phyloP scores from a whole-genome alignment of 2,329 filamentous ascomycete species.

The Pochonia chlamydosporia region DNA sequence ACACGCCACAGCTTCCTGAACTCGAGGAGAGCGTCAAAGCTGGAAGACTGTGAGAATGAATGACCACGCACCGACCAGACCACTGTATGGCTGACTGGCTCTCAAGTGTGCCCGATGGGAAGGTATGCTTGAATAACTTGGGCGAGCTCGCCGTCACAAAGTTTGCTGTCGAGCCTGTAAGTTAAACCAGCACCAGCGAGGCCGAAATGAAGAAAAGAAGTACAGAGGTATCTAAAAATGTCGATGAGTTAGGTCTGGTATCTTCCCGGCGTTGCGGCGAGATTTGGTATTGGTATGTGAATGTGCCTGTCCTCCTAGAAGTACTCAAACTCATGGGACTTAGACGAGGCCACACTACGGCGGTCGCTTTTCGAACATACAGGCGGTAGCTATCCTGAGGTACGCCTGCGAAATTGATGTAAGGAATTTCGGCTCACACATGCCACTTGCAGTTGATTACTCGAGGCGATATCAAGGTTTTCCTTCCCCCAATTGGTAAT shows the following conservation, averaged over 20 bases:
- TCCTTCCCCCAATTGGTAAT: constrained; percentile 82
- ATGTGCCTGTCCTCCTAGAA: neutral
- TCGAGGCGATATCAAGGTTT: constrained; percentile 87
- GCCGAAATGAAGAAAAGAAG: neutral
- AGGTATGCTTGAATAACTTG: constrained; percentile 77
- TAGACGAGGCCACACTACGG: constrained; percentile 79
- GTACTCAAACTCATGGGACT: neutral
- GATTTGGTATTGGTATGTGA: constrained; percentile 75
- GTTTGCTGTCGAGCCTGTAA: constrained; percentile 88
- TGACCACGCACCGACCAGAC: neutral
- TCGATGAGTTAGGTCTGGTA: constrained; percentile 58
- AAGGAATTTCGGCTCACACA: neutral
- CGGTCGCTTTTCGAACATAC: constrained; percentile 91
- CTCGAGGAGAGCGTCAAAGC: constrained; percentile 80
- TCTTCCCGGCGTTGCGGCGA: constrained; percentile 78
- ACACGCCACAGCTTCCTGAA: constrained; percentile 62
- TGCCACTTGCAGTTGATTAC: constrained; percentile 71
- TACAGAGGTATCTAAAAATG: neutral
- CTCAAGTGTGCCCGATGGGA: constrained; percentile 65
- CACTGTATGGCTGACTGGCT: neutral
- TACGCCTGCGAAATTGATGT: constrained; percentile 17
- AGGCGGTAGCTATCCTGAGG: constrained; percentile 90
- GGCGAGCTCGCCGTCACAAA: constrained; percentile 94
- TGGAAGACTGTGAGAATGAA: constrained; percentile 58
- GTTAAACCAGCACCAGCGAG: no score